Percentiles rank a stretch among this genome's conserved stretches.
Evolutionary conservation across 2,329 filamentous ascomycete genomes (phyloP).

Genomic region (Talaromyces pinophilus): DNA sequence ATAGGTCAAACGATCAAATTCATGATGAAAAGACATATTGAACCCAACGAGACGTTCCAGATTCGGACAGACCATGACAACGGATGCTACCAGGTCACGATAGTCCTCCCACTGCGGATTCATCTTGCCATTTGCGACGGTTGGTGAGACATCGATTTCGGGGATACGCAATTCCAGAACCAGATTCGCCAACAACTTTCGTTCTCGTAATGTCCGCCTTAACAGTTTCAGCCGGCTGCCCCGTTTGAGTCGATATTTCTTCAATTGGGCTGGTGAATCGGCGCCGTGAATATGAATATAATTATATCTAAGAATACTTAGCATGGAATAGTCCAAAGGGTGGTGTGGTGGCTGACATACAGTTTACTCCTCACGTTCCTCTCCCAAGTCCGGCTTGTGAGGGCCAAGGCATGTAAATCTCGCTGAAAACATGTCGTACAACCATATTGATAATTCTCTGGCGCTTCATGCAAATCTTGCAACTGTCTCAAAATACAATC

Average conservation of each 20-base stretch:
- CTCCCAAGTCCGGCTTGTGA: constrained; percentile 60
- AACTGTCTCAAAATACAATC: constrained; percentile 57
- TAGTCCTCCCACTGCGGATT: constrained; percentile 50
- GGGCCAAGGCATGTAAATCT: constrained; percentile 55
- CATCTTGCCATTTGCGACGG: constrained; percentile 42
- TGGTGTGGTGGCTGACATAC: constrained; percentile 41
- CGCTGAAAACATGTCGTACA: constrained; percentile 58
- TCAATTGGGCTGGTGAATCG: constrained; percentile 49
- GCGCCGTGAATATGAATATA: constrained; percentile 52
- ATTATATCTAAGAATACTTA: constrained; percentile 46
- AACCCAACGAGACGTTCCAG: constrained; percentile 58
- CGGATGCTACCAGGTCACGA: constrained; percentile 54
- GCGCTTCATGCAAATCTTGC: constrained; percentile 47
- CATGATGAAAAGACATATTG: constrained; percentile 54
- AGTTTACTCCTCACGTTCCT: constrained; percentile 53
- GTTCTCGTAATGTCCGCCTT: constrained; percentile 56
- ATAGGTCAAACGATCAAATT: constrained; percentile 57
- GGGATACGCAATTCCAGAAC: constrained; percentile 58
- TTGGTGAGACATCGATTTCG: constrained; percentile 46
- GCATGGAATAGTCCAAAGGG: constrained; percentile 20
- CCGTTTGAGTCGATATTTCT: constrained; percentile 52
- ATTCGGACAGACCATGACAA: constrained; percentile 61
- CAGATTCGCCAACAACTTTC: constrained; percentile 52
- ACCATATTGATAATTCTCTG: constrained; percentile 37
- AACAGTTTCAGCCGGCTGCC: constrained; percentile 56